Base-by-base conservation (phyloP, 1,139 yeast species). In the Sugiyamaella novakii region DNA sequence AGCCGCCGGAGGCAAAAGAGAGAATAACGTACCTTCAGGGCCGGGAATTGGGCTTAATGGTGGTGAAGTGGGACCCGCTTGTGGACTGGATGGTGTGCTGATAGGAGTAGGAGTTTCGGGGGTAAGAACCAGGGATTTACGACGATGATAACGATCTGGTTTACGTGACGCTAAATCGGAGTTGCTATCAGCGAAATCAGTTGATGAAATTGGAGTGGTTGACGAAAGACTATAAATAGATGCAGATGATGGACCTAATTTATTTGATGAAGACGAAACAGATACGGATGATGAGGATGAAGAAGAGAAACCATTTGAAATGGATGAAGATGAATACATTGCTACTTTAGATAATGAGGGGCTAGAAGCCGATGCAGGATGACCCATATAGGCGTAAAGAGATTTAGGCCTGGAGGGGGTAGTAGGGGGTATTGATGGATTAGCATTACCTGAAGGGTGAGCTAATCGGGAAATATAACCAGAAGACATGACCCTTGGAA, bases 131-230 rank as follows among this genome's bases (percentile, higher is more conserved):
- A 54, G 47, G 8, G 59, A 60, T 51, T 56, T 56, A 42, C 63
- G 52, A 15, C 68, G 61, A 48, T 64, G 67, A 45, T 64, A 64
- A 15, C 68, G 51, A 41, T 59, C 67, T 14, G 68, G 68, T 37
- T 49, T 51, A 25, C 39, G 12, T n/a, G 53, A 12, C 2, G 43
- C 22, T 27, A 27, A 11, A 12, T 25, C 33, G 28, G 43, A 11
- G 18, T n/a, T n/a, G 21, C 33, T 8, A 19, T 43, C 36, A 28
- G 22, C 11, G 39, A 34, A 34, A 17, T 34, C 46, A n/a, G 34
- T 25, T 10, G 39, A 42, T 10, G 42, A 38, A 4, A 27, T 25
- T 34, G 43, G 43, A 3, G 43, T 28, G 28, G 36, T 27, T 12
- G 47, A 35, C 4, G 41, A 21, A 5, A 35, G 36, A 35, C 47